Evolutionary conservation across 2,329 filamentous ascomycete species (phyloP), one percentile per base, ranked within the genome.

Genomic region (Fusarium sp.): DNA sequence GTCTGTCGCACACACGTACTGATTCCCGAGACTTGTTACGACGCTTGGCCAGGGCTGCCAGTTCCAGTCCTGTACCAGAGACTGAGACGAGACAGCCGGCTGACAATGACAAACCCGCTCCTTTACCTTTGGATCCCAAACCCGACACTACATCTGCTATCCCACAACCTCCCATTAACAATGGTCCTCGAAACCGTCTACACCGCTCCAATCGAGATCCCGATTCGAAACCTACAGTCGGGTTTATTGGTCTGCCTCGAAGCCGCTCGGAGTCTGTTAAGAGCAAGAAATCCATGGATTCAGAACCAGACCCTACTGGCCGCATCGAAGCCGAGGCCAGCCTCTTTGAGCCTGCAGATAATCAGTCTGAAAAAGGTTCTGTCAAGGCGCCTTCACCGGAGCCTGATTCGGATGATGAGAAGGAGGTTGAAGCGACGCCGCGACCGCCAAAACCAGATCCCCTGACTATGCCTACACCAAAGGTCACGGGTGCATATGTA

Each of bases 291-390:
- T 78, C 77, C 32, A 72, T 78, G 67, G 74, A 78, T 54, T 85
- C 83, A 1, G 83, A 86, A 51, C 68, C 73, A 13, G 84, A 86
- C 57, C 83, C 84, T 5, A 82, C 79, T 1, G 83, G 83, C 63
- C 81, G 84, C 39, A 85, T 86, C 46, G 79, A 84, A 64, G 80
- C 77, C 9, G 84, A 87, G 71, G 79, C 81, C 73, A 80, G 79
- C 44, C 76, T 87, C 9, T 87, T 87, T 70, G 84, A 82, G 13
- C 81, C 79, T 1, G 66, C 73, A 14, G 83, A 86, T 29, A 83
- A 81, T 57, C 78, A 84, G 37, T 87, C 84, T 1, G 84, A 86
- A 64, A 78, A 76, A 38, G 83, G 83, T 1, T 86, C 84, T 4
- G 73, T 80, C 15, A 78, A 81, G 33, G 83, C 80, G 4, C 76